phyloP scores from a whole-genome alignment of 345 rosid species.

The Bretschneidera sinensis region DNA sequence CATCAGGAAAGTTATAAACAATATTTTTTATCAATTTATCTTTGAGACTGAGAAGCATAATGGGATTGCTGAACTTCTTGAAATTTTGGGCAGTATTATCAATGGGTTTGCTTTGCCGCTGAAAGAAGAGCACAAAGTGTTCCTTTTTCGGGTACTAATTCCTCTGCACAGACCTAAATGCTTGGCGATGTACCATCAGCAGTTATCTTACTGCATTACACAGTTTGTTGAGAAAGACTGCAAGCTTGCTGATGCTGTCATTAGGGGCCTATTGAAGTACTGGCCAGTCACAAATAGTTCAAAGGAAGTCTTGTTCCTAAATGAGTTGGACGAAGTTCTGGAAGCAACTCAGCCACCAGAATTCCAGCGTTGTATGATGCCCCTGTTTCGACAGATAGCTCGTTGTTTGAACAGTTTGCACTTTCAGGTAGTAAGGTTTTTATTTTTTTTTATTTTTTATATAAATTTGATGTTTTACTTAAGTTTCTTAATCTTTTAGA shows the following conservation, averaged over 20 bases:
- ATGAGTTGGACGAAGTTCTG: conserved; percentile 64
- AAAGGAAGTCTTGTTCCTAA: conserved; percentile 69
- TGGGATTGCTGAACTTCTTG: too few species aligned
- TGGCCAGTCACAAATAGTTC: conserved; percentile 72
- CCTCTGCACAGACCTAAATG: conserved; percentile 76
- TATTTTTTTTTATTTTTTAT: too few species aligned
- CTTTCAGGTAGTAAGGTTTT: conserved; percentile 89
- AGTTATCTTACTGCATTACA: conserved; percentile 54
- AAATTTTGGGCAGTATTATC: conserved; percentile 64
- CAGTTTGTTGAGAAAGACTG: conserved; percentile 68
- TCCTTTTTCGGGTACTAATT: conserved; percentile 57
- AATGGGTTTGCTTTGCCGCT: conserved; percentile 75
- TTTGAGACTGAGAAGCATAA: conserved; percentile 64
- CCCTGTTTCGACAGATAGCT: conserved; percentile 59
- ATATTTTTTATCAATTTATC: conserved; percentile 57
- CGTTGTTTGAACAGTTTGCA: conserved; percentile 67
- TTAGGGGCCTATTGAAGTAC: conserved; percentile 56
- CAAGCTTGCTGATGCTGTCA: conserved; percentile 61
- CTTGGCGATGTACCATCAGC: conserved; percentile 69
- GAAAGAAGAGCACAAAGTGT: conserved; percentile 63
- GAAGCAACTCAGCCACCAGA: conserved; percentile 73
- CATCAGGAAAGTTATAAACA: conserved; percentile 64
- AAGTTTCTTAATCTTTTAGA: not conserved
- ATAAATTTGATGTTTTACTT: conserved; percentile 4
- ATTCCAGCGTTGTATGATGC: conserved; percentile 66